phyloP scores from a whole-genome alignment of 2,329 filamentous ascomycete genomes.

The Talaromyces sp. region DNA sequence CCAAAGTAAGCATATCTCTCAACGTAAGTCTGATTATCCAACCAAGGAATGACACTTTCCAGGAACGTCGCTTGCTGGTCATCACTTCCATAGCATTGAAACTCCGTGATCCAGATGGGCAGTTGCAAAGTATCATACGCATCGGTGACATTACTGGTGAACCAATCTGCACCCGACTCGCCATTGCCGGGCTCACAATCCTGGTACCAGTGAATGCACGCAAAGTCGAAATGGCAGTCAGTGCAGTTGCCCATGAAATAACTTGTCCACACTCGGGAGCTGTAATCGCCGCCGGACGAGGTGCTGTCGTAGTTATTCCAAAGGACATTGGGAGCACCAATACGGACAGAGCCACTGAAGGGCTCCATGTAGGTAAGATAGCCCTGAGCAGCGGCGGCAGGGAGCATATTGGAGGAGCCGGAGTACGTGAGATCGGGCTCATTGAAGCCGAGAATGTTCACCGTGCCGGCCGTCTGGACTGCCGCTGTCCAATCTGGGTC shows the following conservation, averaged over 20 bases:
- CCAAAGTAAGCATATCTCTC: slow-evolving; percentile 23
- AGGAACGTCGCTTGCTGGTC: slow-evolving; percentile 15
- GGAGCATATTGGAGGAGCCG: neutral
- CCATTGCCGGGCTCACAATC: slow-evolving; percentile 17
- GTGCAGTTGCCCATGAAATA: slow-evolving; percentile 29
- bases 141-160: slow-evolving; percentile 28
- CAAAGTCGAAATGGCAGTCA: slow-evolving; percentile 33
- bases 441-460: neutral
- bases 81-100: neutral
- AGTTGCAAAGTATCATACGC: slow-evolving; percentile 19
- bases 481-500: neutral
- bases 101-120: slow-evolving; percentile 22
- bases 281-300: slow-evolving; percentile 15
- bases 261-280: slow-evolving; percentile 28
- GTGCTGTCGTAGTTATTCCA: slow-evolving; percentile 22
- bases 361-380: neutral
- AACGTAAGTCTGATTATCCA: slow-evolving; percentile 20
- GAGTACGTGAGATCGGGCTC: neutral
- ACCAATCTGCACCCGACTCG: slow-evolving; percentile 27
- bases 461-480: neutral
- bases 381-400: neutral
- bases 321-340: neutral
- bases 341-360: neutral
- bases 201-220: slow-evolving; percentile 36
- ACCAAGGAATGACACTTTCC: slow-evolving; percentile 20